These are phyloP conservation scores for Sporothrix curviconia DNA, from an alignment of 2,329 filamentous ascomycete species.

Conservation along the genomic window DNA sequence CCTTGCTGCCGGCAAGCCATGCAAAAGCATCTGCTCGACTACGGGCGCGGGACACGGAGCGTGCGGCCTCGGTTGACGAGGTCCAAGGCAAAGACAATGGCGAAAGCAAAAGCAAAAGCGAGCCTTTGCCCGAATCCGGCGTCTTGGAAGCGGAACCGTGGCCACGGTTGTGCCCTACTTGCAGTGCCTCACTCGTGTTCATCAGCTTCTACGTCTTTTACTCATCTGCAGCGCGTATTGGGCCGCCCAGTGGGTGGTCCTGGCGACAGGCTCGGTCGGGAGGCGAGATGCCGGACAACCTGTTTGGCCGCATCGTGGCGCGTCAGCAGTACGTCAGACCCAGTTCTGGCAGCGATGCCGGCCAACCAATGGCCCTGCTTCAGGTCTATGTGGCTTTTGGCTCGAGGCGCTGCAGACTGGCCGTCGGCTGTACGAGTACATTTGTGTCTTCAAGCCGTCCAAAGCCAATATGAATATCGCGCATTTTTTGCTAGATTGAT, in stretches of 20 bases:
- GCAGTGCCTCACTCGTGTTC: constrained; percentile 70
- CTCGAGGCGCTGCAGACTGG: constrained; percentile 70
- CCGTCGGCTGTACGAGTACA: constrained; percentile 70
- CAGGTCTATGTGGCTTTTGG: constrained; percentile 61
- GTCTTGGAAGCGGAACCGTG: constrained; percentile 8
- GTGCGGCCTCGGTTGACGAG: not conserved
- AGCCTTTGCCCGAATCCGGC: not conserved
- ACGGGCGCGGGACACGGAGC: constrained; percentile 41
- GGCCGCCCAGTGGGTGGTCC: constrained; percentile 52
- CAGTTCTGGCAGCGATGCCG: constrained; percentile 7
- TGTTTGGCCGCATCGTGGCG: constrained; percentile 10
- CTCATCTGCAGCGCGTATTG: constrained; percentile 66
- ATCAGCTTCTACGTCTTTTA: constrained; percentile 78
- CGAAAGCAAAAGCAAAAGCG: not conserved
- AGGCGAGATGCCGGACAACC: not conserved
- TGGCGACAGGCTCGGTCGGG: constrained; percentile 21
- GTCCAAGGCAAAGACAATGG: not conserved
- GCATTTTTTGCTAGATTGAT: constrained; percentile 73
- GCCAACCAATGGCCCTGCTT: constrained; percentile 46
- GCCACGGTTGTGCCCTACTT: constrained; percentile 6
- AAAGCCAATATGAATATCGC: constrained; percentile 76
- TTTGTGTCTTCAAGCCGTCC: constrained; percentile 58
- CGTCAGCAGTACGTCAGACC: not conserved
- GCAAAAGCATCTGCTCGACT: constrained; percentile 41
- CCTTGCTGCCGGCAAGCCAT: constrained; percentile 38